phyloP scores from a whole-genome alignment of 345 rosid genomes.

The Pistacia vera region DNA sequence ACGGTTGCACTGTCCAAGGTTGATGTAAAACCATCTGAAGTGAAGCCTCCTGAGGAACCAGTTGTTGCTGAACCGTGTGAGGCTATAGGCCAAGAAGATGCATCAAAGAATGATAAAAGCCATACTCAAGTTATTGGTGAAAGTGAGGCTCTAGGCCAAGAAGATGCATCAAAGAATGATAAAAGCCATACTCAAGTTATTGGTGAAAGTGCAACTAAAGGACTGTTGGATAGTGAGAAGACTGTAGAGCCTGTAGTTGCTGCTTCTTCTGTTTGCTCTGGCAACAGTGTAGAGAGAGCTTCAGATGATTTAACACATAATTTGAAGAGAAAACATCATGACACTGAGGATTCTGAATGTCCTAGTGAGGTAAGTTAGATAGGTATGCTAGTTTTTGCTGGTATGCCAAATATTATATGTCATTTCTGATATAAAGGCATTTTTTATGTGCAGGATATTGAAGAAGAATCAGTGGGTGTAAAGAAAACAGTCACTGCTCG shows the following conservation, averaged over 20 bases:
- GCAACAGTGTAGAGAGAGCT: constrained; percentile 57
- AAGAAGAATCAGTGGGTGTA: constrained; percentile 60
- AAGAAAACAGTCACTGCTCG: constrained; percentile 47
- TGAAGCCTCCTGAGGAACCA: constrained; percentile 35
- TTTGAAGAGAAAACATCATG: constrained; percentile 63
- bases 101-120: constrained; percentile 26
- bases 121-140: constrained; percentile 27
- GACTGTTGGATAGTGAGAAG: constrained; percentile 54
- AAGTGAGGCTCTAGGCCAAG: constrained; percentile 34
- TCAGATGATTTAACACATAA: constrained; percentile 51
- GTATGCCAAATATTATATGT: background rate
- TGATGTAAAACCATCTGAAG: constrained; percentile 35
- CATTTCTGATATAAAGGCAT: background rate
- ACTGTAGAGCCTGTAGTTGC: constrained; percentile 46
- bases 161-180: constrained; percentile 33
- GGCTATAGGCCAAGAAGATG: constrained; percentile 34
- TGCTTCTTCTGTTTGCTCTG: constrained; percentile 84
- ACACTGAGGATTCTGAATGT: constrained; percentile 60
- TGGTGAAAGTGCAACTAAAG: constrained; percentile 39
- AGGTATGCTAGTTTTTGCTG: background rate
- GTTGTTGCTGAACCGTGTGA: constrained; percentile 38
- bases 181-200: constrained; percentile 19
- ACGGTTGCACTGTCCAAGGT: constrained; percentile 34
- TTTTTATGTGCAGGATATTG: constrained; percentile 55
- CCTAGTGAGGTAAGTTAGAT: constrained; percentile 68